Base-by-base conservation (phyloP, 305 asterid species). In the Fraxinus paxiana region DNA sequence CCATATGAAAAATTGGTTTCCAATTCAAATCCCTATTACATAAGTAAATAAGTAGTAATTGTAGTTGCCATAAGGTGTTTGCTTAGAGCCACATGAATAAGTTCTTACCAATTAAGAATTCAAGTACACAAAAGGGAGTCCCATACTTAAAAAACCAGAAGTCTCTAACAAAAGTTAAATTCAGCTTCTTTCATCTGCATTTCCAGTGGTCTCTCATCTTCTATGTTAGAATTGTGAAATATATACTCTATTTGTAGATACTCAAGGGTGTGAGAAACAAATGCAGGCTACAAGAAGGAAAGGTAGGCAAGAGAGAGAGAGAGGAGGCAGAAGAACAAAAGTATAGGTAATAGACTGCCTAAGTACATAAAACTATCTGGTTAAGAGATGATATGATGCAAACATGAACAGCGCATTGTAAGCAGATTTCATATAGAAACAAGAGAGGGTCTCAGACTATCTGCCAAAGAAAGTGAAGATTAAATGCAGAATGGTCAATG, bases 401-500 rank as follows among this genome's bases (percentile, higher is more conserved):
- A 70, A 33, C 24, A 1, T 70, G 41, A 70, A 70, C 75, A 28
- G 41, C 13, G 22, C 46, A 67, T 70, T 30, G 20, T n/a, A 9
- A 31, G 12, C 24, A 70, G 75, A n/a, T 70, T 31, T 2, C 8
- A 33, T 6, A 70, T 30, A 33, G 24, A 31, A 13, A 70, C 22
- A 70, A 33, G 43, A 69, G 41, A 70, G 17, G 73, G 2, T 65
- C 34, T 70, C 43, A 70, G 15, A 70, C 12, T 31, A 31, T 70
- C 26, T 31, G 26, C 75, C 75, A 31, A 31, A 31, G 41, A 18
- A 70, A 83, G 81, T 20, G 8, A 37, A 67, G 80, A 82, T 70
- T 70, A 70, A 31, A 30, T 70, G 41, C 43, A 70, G 26, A 70
- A 30, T 33, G 24, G 13, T 8, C 4, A 31, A 69, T 69, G 41